Evolutionary conservation across 1,284 basidiomycete species (phyloP), one percentile per base, ranked within the genome.

Genomic region (Bondarzewia mesenterica): DNA sequence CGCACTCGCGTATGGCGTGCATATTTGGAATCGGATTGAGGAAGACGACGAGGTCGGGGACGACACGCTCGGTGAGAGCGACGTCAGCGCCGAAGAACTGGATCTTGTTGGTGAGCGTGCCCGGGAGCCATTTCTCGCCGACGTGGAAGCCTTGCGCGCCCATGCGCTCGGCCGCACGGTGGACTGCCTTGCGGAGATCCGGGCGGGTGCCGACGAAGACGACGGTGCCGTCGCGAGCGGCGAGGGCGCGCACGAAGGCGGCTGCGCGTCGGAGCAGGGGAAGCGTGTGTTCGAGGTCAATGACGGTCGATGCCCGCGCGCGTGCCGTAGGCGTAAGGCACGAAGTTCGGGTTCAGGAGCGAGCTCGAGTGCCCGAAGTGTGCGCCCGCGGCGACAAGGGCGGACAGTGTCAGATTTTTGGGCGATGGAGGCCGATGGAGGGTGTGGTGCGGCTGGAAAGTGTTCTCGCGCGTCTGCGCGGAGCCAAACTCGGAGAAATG

Each of bases 261-360:
- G 92, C 89, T 7, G 95, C 93, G 47, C 94, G 85, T 25, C 93
- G 84, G 18, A 99, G 77, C 50, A 94, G 82, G 4, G 93, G 92
- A 1, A 99, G 73, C 0, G 96, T 98, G 56, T 89, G 86, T 64
- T 98, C 93, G 32, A 99, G 76, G 67, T 99, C 93, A 64, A 99
- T 98, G 64, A 98, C 80, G 45, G 91, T 91, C n/a, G 52, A 97
- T 79, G 14, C 88, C 91, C 29, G 92, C 82, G 47, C 96, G 89
- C 21, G 81, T 82, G 52, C 95, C 96, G 63, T 98, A 98, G 40
- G 95, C 85, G 63, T 92, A 94, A n/a, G 94, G 91, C 57, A 87
- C 77, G 62, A 91, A 94, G 55, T 92, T 84, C 16, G 89, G 85
- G 64, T 90, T 85, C 73, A 95, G 85, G 54, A 89, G 79, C 2